Conservation (phyloP, 2,329 filamentous ascomycete genomes). For the Colletotrichum falcatum region DNA sequence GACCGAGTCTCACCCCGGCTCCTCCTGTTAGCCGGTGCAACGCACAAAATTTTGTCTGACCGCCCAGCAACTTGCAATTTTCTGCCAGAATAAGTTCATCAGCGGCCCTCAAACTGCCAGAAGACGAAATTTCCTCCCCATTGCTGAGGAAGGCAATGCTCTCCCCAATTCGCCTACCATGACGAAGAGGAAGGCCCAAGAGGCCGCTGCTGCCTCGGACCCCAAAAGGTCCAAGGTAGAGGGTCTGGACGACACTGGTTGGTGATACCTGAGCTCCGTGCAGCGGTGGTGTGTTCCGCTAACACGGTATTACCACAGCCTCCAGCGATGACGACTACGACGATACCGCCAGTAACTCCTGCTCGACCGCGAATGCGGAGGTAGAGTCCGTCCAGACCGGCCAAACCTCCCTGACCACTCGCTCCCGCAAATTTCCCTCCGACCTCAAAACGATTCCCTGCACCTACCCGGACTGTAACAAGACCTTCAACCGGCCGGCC, state of each 20-base stretch:
- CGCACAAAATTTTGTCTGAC: slow-evolving; percentile 40
- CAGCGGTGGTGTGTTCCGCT: slow-evolving; percentile 14
- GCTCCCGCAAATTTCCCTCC: slow-evolving; percentile 68
- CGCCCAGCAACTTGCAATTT: slow-evolving; percentile 20
- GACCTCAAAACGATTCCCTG: slow-evolving; percentile 83
- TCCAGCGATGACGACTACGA: slow-evolving; percentile 40
- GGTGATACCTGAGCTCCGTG: slow-evolving; percentile 1
- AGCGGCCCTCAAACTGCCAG: neutral
- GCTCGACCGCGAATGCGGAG: slow-evolving; percentile 37
- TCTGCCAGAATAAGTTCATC: slow-evolving; percentile 39
- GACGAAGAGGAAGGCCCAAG: slow-evolving; percentile 40
- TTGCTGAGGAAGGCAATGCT: slow-evolving; percentile 24
- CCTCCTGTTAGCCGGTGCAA: slow-evolving; percentile 12
- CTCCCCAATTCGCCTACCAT: slow-evolving; percentile 27
- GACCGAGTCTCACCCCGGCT: slow-evolving; percentile 32
- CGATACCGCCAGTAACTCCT: slow-evolving; percentile 40
- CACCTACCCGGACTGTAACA: slow-evolving; percentile 78
- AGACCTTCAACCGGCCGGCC: slow-evolving; percentile 89
- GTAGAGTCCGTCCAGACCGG: slow-evolving; percentile 39
- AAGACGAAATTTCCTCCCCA: slow-evolving; percentile 10
- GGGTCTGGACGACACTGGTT: slow-evolving; percentile 23
- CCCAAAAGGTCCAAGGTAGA: slow-evolving; percentile 31
- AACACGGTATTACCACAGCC: slow-evolving; percentile 21
- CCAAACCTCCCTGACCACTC: slow-evolving; percentile 38
- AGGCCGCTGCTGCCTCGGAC: neutral